Percentiles rank a stretch among this genome's conserved stretches.
Conservation (phyloP, 345 rosid species). For the Kernera saxatilis region DNA sequence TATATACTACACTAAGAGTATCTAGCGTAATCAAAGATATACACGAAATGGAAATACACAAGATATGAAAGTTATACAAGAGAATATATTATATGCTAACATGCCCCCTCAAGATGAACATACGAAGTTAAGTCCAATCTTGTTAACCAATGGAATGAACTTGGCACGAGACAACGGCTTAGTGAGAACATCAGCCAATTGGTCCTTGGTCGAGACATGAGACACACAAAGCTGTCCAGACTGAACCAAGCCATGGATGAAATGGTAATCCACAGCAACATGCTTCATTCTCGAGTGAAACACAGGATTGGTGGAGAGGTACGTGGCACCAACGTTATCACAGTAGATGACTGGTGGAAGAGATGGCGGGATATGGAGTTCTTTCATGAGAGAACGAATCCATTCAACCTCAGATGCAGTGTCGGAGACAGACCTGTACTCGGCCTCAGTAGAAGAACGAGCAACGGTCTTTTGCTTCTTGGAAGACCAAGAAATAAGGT, state of each 20-base stretch:
- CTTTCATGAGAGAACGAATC: rapidly evolving
- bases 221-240: rapidly evolving
- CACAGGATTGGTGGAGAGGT: background rate
- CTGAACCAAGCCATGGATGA: background rate
- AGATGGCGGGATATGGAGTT: background rate
- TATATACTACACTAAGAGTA: too few relatives aligned
- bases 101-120: background rate
- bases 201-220: background rate
- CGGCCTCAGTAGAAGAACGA: background rate
- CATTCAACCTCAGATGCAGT: background rate
- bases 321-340: background rate
- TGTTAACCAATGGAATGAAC: background rate
- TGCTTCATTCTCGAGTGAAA: background rate
- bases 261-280: background rate
- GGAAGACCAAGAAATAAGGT: background rate
- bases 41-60: too few relatives aligned
- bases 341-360: background rate
- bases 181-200: background rate
- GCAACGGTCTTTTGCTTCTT: background rate
- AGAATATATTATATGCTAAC: too few relatives aligned
- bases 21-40: too few relatives aligned
- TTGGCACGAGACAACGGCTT: background rate
- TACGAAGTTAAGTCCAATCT: background rate
- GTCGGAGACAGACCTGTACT: background rate
- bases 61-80: too few relatives aligned